These are phyloP conservation scores for Trypanosoma boissoni DNA, from an alignment of 208 protist genomes.

Conservation along the genomic window DNA sequence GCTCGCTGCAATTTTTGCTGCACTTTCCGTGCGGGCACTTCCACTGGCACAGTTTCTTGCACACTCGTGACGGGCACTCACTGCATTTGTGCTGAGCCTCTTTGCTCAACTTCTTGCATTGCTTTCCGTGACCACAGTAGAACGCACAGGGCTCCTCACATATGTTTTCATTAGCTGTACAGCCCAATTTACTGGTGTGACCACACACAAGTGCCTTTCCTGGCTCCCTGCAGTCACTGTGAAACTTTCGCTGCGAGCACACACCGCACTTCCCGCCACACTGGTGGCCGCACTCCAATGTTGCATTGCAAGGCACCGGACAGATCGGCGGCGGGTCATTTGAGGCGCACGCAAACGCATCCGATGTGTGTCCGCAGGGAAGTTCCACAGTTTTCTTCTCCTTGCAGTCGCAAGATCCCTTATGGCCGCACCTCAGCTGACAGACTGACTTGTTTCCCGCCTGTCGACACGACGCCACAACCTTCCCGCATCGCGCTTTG, in stretches of 20 bases:
- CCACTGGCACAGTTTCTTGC: constrained; percentile 23
- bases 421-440: background rate
- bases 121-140: constrained; percentile 2
- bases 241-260: constrained; percentile 4
- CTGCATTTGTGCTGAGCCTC: background rate
- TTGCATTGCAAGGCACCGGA: background rate
- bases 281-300: constrained; percentile 13
- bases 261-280: constrained; percentile 14
- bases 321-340: background rate
- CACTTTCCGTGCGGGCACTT: constrained; percentile 24
- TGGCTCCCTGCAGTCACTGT: background rate
- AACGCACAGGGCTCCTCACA: constrained; percentile 12
- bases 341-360: background rate
- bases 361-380: background rate
- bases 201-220: constrained; percentile 16
- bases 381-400: background rate
- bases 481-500: background rate
- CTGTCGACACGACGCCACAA: constrained; percentile 1
- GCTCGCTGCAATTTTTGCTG: constrained; percentile 14
- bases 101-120: background rate
- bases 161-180: background rate
- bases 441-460: background rate
- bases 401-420: constrained; percentile 3
- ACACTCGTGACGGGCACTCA: constrained; percentile 10
- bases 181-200: constrained; percentile 10